Conservation (phyloP, 179 eudicot genomes). For the Beta corolliflora region DNA sequence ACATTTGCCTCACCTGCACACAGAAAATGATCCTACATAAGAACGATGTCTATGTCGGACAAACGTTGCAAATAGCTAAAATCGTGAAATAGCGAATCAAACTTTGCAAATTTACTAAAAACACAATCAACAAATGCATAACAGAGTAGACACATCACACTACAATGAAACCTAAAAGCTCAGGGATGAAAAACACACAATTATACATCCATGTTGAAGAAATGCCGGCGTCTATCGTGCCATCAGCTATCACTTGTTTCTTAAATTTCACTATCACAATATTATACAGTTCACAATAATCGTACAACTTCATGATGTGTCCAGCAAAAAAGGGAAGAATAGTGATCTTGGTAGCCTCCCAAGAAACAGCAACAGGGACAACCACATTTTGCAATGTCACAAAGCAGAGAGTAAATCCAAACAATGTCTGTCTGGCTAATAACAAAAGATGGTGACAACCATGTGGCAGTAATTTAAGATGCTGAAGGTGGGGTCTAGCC, state of each 20-base stretch:
- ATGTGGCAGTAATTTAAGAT: neutral
- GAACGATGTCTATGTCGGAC: neutral
- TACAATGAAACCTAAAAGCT: neutral
- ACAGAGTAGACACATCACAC: neutral
- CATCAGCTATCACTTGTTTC: neutral
- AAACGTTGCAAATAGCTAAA: neutral
- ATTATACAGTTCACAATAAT: neutral
- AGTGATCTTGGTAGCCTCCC: neutral
- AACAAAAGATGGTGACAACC: neutral
- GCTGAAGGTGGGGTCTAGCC: neutral
- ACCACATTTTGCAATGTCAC: neutral
- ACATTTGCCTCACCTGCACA: conserved; percentile 91
- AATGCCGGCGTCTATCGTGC: neutral
- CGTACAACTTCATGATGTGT: neutral
- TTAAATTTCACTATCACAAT: neutral
- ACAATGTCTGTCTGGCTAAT: neutral
- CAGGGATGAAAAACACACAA: neutral
- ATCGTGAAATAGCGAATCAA: neutral
- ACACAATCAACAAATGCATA: neutral
- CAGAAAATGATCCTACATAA: neutral
- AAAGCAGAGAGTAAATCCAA: neutral
- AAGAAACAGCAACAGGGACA: neutral
- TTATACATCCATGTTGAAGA: neutral
- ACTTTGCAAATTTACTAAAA: neutral
- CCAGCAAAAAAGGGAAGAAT: neutral